phyloP scores from a whole-genome alignment of 1,284 basidiomycete genomes.

The Ceratorhiza oryzae-sativae region DNA sequence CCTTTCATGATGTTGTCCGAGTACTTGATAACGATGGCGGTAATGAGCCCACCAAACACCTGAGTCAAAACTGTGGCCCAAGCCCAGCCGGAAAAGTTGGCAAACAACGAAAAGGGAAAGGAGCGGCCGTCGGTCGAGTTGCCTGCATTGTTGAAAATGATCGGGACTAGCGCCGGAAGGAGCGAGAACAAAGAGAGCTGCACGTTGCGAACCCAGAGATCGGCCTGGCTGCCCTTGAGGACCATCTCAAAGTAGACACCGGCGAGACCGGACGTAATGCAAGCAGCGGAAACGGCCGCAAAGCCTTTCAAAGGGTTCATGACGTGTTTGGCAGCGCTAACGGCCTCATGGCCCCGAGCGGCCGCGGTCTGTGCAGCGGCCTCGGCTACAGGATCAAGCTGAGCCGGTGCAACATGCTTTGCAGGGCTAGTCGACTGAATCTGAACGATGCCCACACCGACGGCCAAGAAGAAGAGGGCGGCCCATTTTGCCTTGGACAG shows the following conservation, averaged over 20 bases:
- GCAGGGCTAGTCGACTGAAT: conserved; percentile 65
- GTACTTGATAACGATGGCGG: conserved; percentile 87
- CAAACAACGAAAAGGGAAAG: conserved; percentile 59
- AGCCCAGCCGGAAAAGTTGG: conserved; percentile 83
- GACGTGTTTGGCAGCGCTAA: conserved; percentile 50
- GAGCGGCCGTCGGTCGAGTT: conserved; percentile 43
- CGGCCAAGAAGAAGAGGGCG: conserved; percentile 81
- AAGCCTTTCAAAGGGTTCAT: conserved; percentile 89
- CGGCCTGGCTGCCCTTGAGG: conserved; percentile 85
- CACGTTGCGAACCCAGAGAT: conserved; percentile 96
- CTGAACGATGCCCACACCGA: conserved; percentile 93
- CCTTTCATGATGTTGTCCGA: conserved; percentile 91
- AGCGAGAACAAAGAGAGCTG: conserved; percentile 95
- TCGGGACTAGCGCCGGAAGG: conserved; percentile 85
- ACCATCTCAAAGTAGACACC: conserved; percentile 99
- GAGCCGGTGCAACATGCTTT: conserved; percentile 48
- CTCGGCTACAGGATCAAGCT: conserved; percentile 45
- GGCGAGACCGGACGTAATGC: conserved; percentile 96
- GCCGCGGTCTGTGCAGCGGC: conserved; percentile 49
- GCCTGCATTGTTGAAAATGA: conserved; percentile 62
- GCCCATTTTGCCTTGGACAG: conserved; percentile 82
- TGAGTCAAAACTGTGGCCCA: conserved; percentile 90
- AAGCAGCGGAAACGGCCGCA: conserved; percentile 86
- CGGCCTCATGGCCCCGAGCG: conserved; percentile 34
- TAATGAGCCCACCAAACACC: conserved; percentile 88